Base-by-base conservation (phyloP, 169 alveolate species). In the Plasmodium vinckei region DNA sequence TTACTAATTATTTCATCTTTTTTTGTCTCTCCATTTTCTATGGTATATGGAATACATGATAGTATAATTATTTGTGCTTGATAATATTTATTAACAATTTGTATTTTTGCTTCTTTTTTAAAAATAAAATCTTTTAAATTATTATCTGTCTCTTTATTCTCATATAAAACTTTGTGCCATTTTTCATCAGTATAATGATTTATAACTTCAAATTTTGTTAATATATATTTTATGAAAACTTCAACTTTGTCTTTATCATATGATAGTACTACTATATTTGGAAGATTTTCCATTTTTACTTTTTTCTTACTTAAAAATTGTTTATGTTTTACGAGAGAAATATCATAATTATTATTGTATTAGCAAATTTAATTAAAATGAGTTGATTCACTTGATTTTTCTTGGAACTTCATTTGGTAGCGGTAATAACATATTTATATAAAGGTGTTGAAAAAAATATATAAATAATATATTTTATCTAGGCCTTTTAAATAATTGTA, bases 21-120 rank as follows among this genome's bases (percentile, higher is more conserved):
- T 6, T 6, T 7, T 72, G 69, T 9, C 9, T n/a, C 56, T 0
- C 5, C 53, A 13, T 5, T 2, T 63, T 27, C 61, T 10, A 9
- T 21, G 10, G n/a, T 9, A 42, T 59, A 21, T 42, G 49, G 47
- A 13, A 64, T 59, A 44, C 88, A 77, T 5, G 77, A 77, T 13
- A 75, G 61, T 25, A 77, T 27, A 7, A 68, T 64, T 4, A 77
- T 69, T 15, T 77, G 65, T 6, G 88, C 88, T 12, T 57, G 21
- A 53, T 77, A 77, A 57, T 77, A 77, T 69, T 77, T 77, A 64
- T 77, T 77, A 23, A 77, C 77, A 23, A 77, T 77, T 53, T 44
- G 27, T 19, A 77, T 57, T 57, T 77, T 77, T 13, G 44, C 75
- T 6, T 47, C 47, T 42, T 77, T 15, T 44, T 63, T 63, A 64